phyloP scores from a whole-genome alignment of 1,284 basidiomycete species.

The Gomphus bonarii region DNA sequence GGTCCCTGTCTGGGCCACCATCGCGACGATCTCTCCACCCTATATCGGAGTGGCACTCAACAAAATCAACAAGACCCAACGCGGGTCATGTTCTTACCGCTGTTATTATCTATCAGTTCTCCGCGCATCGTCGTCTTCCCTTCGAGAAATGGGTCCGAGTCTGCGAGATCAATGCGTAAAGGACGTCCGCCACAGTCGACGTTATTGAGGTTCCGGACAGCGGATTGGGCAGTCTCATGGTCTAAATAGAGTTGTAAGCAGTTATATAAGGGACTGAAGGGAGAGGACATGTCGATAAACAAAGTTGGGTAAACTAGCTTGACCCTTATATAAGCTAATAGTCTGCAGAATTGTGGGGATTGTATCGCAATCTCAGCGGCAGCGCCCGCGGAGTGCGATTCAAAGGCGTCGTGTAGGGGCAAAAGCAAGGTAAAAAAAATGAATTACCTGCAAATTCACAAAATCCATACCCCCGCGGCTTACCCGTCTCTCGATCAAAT shows the following conservation, averaged over 20 bases:
- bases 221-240: slow-evolving; percentile 82
- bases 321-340: neutral
- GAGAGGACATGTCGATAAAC: slow-evolving; percentile 10
- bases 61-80: neutral
- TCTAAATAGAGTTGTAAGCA: slow-evolving; percentile 38
- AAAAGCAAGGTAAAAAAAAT: slow-evolving; percentile 23
- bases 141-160: slow-evolving; percentile 50
- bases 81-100: neutral
- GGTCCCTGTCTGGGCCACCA: slow-evolving; percentile 39
- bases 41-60: slow-evolving; percentile 11
- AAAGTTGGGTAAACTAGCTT: neutral
- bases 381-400: neutral
- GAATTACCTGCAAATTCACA: slow-evolving; percentile 89
- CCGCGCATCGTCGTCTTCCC: slow-evolving; percentile 58
- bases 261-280: neutral
- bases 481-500: slow-evolving; percentile 91
- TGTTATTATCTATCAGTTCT: slow-evolving; percentile 44
- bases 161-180: slow-evolving; percentile 70
- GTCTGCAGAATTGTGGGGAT: slow-evolving; percentile 1
- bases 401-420: slow-evolving; percentile 11
- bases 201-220: slow-evolving; percentile 81
- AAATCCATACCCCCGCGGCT: slow-evolving; percentile 95
- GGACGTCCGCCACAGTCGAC: slow-evolving; percentile 76
- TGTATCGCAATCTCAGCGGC: neutral
- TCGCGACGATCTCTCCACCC: slow-evolving; percentile 39